phyloP scores from a whole-genome alignment of 495 filamentous ascomycete genomes.

The Hypoxylon fuscum region DNA sequence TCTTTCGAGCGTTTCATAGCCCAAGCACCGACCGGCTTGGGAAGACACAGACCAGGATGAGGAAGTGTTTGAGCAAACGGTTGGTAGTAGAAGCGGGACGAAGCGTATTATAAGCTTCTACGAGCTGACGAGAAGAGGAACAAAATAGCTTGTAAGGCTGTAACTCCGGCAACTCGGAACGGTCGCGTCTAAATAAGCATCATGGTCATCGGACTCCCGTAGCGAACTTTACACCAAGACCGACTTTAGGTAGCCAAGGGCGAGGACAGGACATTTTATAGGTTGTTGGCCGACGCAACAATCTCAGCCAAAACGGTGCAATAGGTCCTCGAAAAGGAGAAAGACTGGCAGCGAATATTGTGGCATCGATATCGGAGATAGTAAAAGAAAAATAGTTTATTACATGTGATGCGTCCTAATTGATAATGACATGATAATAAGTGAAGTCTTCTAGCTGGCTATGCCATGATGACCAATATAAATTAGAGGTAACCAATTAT shows the following conservation, averaged over 20 bases:
- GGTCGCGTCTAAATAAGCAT: conserved; percentile 19
- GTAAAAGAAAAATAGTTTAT: conserved; percentile 26
- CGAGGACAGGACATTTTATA: conserved; percentile 10
- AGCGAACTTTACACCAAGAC: not conserved
- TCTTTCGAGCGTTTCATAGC: conserved; percentile 37
- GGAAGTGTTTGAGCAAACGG: conserved; percentile 41
- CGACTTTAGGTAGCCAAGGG: conserved; percentile 9
- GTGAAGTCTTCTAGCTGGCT: not conserved
- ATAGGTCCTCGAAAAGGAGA: conserved; percentile 25
- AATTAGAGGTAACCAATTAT: not conserved
- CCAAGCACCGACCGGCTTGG: conserved; percentile 32
- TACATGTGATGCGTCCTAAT: conserved; percentile 11
- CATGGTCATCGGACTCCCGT: conserved; percentile 7
- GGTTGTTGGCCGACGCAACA: conserved; percentile 24
- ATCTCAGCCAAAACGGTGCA: conserved; percentile 15
- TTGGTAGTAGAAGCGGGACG: conserved; percentile 18
- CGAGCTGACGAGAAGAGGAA: conserved; percentile 27
- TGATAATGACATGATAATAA: not conserved
- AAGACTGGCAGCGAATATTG: conserved; percentile 27
- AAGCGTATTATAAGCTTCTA: conserved; percentile 31
- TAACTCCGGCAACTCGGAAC: conserved; percentile 19
- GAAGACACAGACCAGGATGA: conserved; percentile 40
- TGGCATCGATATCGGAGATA: conserved; percentile 32
- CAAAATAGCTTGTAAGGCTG: conserved; percentile 33
- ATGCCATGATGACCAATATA: too few species aligned